phyloP scores from a whole-genome alignment of 192 early-diverging fungal genomes.

The Linnemannia exigua region DNA sequence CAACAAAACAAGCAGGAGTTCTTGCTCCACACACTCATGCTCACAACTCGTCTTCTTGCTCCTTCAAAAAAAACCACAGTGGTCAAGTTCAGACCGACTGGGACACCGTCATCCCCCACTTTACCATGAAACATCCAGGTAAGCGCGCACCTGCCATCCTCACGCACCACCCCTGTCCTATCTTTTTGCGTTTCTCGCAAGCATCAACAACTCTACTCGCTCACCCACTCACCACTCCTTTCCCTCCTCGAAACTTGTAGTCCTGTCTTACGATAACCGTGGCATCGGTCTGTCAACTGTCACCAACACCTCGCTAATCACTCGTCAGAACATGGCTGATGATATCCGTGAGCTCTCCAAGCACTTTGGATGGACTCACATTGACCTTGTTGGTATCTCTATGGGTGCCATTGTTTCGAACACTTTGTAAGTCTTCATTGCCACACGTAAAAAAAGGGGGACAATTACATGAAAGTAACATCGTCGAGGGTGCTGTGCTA shows the following conservation, averaged over 20 bases:
- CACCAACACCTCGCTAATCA: neutral
- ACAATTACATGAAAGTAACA: too few relatives aligned
- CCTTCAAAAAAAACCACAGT: neutral
- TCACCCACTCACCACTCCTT: too few relatives aligned
- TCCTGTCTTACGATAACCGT: neutral
- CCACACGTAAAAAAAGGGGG: too few relatives aligned
- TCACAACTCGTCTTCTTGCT: too few relatives aligned
- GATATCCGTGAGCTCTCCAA: constrained; percentile 8
- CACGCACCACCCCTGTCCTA: too few relatives aligned
- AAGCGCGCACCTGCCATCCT: neutral
- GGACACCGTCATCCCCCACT: constrained; percentile 1
- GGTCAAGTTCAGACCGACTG: constrained; percentile 19
- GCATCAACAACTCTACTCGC: too few relatives aligned
- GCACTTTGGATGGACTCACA: constrained; percentile 5
- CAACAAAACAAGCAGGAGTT: neutral
- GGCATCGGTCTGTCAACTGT: constrained; percentile 15
- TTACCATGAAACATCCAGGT: constrained; percentile 1
- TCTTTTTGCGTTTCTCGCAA: too few relatives aligned
- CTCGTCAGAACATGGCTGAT: neutral
- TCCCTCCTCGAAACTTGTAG: neutral
- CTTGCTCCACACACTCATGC: neutral
- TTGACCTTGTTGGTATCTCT: constrained; percentile 6
- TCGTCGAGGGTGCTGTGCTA: too few relatives aligned
- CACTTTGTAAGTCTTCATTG: neutral
- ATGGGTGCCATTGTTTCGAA: constrained; percentile 9